Evolutionary conservation across 2,329 filamentous ascomycete species (phyloP).

Genomic region (Fusarium irregulare): DNA sequence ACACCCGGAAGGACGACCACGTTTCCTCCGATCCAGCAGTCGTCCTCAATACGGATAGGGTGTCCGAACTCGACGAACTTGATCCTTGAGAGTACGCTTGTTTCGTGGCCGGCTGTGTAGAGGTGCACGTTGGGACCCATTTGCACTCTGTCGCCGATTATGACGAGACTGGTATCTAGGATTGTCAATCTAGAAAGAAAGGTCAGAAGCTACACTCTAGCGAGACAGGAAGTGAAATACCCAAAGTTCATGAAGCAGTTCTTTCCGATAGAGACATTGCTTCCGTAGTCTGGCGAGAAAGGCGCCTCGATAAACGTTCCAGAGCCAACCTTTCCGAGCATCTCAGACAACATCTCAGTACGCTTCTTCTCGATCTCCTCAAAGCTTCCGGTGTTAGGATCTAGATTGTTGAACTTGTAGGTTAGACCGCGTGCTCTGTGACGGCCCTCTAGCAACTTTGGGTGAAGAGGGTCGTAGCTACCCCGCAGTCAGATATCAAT

Average conservation of each 20-base stretch:
- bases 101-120: slow-evolving; percentile 77
- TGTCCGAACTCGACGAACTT: slow-evolving; percentile 61
- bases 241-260: slow-evolving; percentile 70
- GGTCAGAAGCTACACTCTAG: neutral
- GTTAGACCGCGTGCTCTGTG: slow-evolving; percentile 35
- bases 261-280: slow-evolving; percentile 70
- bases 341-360: slow-evolving; percentile 18
- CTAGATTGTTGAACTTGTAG: slow-evolving; percentile 43
- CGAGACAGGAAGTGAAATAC: slow-evolving; percentile 21
- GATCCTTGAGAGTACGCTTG: slow-evolving; percentile 65
- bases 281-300: slow-evolving; percentile 72
- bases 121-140: slow-evolving; percentile 79
- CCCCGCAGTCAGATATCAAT: neutral
- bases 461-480: slow-evolving; percentile 39
- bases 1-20: slow-evolving; percentile 64
- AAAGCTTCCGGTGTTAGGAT: slow-evolving; percentile 34
- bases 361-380: slow-evolving; percentile 18
- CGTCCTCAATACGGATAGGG: slow-evolving; percentile 61
- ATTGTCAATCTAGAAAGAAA: slow-evolving; percentile 62
- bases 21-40: slow-evolving; percentile 67
- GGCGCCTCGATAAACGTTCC: slow-evolving; percentile 70
- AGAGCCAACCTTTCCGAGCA: slow-evolving; percentile 37
- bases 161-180: slow-evolving; percentile 77
- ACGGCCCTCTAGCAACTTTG: slow-evolving; percentile 35
- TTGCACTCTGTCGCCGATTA: slow-evolving; percentile 76